These are phyloP conservation scores for Leccinum cinnamomeum DNA, from an alignment of 1,284 basidiomycete species.

Conservation along the genomic window DNA sequence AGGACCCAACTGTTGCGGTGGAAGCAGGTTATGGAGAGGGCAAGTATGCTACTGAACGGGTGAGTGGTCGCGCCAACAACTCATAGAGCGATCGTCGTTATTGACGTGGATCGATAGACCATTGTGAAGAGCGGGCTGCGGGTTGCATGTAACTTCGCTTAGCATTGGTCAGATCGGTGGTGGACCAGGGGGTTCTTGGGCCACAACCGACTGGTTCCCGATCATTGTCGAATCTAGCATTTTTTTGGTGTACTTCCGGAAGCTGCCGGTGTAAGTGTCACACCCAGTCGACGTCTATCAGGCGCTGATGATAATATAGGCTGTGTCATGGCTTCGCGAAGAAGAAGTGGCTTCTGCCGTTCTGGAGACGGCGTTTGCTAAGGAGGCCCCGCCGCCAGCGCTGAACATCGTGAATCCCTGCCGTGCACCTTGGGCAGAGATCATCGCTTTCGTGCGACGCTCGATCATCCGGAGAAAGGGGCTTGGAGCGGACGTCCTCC, in stretches of 20 bases:
- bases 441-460: background rate
- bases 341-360: conserved; percentile 19
- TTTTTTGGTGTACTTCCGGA: conserved; percentile 23
- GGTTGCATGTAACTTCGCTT: conserved; percentile 19
- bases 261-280: conserved; percentile 21
- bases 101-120: background rate
- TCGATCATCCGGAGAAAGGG: background rate
- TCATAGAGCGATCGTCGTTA: background rate
- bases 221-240: conserved; percentile 32
- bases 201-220: conserved; percentile 24
- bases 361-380: background rate
- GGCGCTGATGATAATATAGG: conserved; percentile 3
- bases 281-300: background rate
- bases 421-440: background rate
- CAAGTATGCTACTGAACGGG: conserved; percentile 30
- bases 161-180: conserved; percentile 35
- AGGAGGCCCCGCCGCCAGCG: background rate
- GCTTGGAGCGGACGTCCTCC: background rate
- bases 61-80: conserved; percentile 13
- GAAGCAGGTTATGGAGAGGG: conserved; percentile 29
- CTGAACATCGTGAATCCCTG: background rate
- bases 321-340: conserved; percentile 24
- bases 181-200: conserved; percentile 13
- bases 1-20: conserved; percentile 18
- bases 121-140: background rate